phyloP scores from a whole-genome alignment of 2,329 filamentous ascomycete genomes.

The Epichloe glyceriae region DNA sequence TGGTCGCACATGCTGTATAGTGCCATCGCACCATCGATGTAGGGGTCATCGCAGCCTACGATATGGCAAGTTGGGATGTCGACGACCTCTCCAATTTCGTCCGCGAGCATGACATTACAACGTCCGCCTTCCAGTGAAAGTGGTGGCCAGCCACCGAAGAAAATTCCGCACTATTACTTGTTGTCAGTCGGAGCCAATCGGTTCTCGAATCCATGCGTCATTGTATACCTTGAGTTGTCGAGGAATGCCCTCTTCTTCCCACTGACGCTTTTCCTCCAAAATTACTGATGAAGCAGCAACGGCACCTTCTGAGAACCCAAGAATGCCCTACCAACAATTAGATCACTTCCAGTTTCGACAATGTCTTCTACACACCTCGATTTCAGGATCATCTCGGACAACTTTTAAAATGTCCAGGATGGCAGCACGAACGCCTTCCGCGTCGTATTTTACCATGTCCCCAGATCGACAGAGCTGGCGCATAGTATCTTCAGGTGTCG shows the following conservation, averaged over 20 bases:
- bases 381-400: constrained; percentile 17
- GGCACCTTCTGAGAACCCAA: constrained; percentile 50
- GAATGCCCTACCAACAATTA: constrained; percentile 27
- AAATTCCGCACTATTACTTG: constrained; percentile 28
- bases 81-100: constrained; percentile 35
- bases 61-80: constrained; percentile 40
- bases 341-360: neutral
- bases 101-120: constrained; percentile 32
- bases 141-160: constrained; percentile 42
- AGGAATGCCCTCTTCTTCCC: constrained; percentile 16
- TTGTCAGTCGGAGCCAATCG: neutral
- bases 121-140: constrained; percentile 25
- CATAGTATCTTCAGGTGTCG: constrained; percentile 42
- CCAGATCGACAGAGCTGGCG: constrained; percentile 29
- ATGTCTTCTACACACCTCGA: constrained; percentile 12
- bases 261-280: constrained; percentile 33
- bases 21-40: constrained; percentile 46
- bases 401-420: constrained; percentile 27
- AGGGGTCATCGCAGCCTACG: constrained; percentile 44
- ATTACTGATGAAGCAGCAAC: constrained; percentile 40
- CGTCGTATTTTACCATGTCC: neutral
- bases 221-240: constrained; percentile 22
- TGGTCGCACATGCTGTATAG: constrained; percentile 49
- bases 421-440: constrained; percentile 6
- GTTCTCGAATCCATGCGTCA: constrained; percentile 1